These are phyloP conservation scores for Kernera saxatilis DNA, from an alignment of 345 rosid genomes.

Conservation along the genomic window DNA sequence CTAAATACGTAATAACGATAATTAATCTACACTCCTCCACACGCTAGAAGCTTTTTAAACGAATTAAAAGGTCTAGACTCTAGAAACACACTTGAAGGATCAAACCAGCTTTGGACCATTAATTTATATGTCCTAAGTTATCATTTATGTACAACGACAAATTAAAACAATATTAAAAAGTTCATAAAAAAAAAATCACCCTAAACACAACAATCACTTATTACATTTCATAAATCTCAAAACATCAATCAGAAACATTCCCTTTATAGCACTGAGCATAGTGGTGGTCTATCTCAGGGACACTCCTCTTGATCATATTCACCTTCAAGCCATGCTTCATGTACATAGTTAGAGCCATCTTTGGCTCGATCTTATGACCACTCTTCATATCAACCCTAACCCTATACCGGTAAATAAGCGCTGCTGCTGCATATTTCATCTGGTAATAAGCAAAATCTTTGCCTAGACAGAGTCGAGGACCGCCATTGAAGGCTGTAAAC, in stretches of 20 bases:
- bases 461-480: slow-evolving; percentile 78
- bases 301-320: slow-evolving; percentile 5
- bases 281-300: neutral
- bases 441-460: slow-evolving; percentile 83
- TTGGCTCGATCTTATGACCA: slow-evolving; percentile 38
- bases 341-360: slow-evolving; percentile 82
- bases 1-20: too few species aligned
- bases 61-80: too few species aligned
- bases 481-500: slow-evolving; percentile 83
- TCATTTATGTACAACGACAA: neutral
- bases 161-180: neutral
- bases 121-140: neutral
- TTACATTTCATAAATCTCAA: neutral
- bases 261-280: neutral
- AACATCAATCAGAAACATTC: neutral
- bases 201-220: neutral
- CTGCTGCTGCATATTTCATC: slow-evolving; percentile 68
- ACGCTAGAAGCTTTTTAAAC: too few species aligned
- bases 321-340: slow-evolving; percentile 49
- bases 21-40: too few species aligned
- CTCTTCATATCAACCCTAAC: slow-evolving; percentile 42
- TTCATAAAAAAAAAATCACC: slow-evolving; percentile 1
- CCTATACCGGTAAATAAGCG: slow-evolving; percentile 48
- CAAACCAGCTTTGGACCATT: neutral
- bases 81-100: too few species aligned